Percentiles rank a stretch among this genome's conserved stretches.
Conservation (phyloP, 371 early-diverging fungal genomes). For the Phascolomyces articulosus region DNA sequence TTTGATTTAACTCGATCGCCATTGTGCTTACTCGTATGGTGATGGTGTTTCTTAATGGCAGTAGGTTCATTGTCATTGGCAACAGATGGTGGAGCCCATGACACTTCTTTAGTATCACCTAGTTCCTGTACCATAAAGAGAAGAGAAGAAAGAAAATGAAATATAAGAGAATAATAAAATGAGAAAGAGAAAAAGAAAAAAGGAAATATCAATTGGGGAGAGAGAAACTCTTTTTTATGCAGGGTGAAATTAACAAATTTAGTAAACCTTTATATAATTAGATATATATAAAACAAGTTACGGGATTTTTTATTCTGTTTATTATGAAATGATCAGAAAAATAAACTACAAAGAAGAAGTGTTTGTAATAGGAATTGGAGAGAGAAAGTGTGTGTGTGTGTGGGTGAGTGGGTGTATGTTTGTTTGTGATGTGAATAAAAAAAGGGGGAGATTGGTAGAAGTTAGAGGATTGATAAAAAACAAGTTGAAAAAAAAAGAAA, state of each 20-base stretch:
- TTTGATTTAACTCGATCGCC: constrained; percentile 10
- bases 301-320: neutral
- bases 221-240: neutral
- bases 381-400: no score
- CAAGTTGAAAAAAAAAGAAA: neutral
- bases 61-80: neutral
- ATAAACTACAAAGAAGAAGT: neutral
- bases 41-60: neutral
- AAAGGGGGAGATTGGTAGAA: neutral
- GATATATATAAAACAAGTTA: neutral
- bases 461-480: neutral
- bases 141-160: neutral
- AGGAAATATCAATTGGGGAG: neutral
- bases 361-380: neutral
- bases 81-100: neutral
- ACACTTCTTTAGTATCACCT: neutral
- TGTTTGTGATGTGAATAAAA: neutral
- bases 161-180: neutral
- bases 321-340: constrained; percentile 3
- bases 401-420: no score
- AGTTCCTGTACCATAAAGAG: neutral
- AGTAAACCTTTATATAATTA: neutral
- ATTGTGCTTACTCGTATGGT: neutral
- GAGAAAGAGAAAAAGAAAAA: neutral
- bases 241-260: neutral